phyloP scores from a whole-genome alignment of 2,329 filamentous ascomycete genomes.

The Aspergillus pseudoterreus region DNA sequence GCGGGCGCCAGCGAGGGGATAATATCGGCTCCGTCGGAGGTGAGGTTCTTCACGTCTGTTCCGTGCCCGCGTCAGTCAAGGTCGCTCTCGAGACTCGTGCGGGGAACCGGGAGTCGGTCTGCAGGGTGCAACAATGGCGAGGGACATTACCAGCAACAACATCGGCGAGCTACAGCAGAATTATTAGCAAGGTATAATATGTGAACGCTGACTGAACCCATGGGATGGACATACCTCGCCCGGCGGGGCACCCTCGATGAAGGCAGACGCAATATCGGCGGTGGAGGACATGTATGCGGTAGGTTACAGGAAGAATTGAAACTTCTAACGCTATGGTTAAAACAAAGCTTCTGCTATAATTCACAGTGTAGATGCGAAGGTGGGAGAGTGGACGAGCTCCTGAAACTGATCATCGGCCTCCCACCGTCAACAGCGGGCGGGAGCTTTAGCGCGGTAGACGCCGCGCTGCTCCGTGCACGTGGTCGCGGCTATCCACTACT shows the following conservation, averaged over 20 bases:
- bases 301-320: background rate
- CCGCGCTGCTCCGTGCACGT: conserved; percentile 12
- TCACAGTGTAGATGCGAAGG: no score
- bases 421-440: conserved; percentile 3
- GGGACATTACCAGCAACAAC: conserved; percentile 69
- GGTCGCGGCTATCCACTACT: conserved; percentile 6
- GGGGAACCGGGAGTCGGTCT: no score
- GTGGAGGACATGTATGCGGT: conserved; percentile 39
- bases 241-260: conserved; percentile 89
- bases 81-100: no score
- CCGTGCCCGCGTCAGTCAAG: no score
- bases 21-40: conserved; percentile 64
- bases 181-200: conserved; percentile 12
- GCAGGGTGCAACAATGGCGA: background rate
- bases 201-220: conserved; percentile 7
- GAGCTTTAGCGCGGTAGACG: conserved; percentile 20
- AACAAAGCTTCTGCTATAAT: no score
- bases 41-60: conserved; percentile 84
- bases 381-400: conserved; percentile 1
- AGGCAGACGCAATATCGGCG: conserved; percentile 68
- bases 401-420: background rate
- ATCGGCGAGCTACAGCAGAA: conserved; percentile 67
- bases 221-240: conserved; percentile 69
- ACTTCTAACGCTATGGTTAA: background rate
- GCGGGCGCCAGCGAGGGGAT: conserved; percentile 73